Percentiles rank a stretch among this genome's conserved stretches.
phyloP scores from a whole-genome alignment of 1,139 yeast species.

The Yamadazyma mexicana region DNA sequence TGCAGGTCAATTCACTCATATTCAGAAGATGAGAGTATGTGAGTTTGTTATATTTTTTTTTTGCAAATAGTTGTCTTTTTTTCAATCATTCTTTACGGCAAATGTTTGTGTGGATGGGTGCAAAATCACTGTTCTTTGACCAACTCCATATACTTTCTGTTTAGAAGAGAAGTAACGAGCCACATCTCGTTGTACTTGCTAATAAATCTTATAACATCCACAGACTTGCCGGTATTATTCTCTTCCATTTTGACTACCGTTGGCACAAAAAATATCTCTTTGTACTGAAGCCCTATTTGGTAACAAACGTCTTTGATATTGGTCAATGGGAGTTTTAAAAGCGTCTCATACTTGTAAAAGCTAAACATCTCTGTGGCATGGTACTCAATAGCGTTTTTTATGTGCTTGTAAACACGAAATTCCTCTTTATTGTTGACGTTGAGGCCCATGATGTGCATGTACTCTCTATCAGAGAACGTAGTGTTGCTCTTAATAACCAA shows the following conservation, averaged over 20 bases:
- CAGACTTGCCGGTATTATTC: background rate
- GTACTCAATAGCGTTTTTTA: slow-evolving; percentile 3
- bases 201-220: slow-evolving; percentile 10
- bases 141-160: slow-evolving; percentile 7
- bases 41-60: too few relatives aligned
- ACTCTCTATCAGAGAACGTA: slow-evolving; percentile 12
- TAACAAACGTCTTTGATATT: slow-evolving; percentile 14
- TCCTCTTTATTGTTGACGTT: background rate
- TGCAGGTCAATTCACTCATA: too few relatives aligned
- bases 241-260: background rate
- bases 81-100: too few relatives aligned
- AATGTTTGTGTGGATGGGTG: background rate
- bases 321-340: slow-evolving; percentile 14
- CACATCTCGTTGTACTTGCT: slow-evolving; percentile 18
- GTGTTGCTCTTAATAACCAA: slow-evolving; percentile 9
- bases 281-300: slow-evolving; percentile 13
- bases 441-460: slow-evolving; percentile 12
- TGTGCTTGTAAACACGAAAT: slow-evolving; percentile 5
- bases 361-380: slow-evolving; percentile 4
- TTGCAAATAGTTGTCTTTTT: too few relatives aligned
- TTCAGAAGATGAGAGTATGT: too few relatives aligned
- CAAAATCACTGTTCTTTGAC: background rate
- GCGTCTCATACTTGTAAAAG: slow-evolving; percentile 5
- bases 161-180: slow-evolving; percentile 14
- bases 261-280: slow-evolving; percentile 16